Percentiles rank a stretch among this genome's conserved stretches.
Evolutionary conservation across 495 filamentous ascomycete species (phyloP).

Genomic region (Umbilicaria muhlenbergii): DNA sequence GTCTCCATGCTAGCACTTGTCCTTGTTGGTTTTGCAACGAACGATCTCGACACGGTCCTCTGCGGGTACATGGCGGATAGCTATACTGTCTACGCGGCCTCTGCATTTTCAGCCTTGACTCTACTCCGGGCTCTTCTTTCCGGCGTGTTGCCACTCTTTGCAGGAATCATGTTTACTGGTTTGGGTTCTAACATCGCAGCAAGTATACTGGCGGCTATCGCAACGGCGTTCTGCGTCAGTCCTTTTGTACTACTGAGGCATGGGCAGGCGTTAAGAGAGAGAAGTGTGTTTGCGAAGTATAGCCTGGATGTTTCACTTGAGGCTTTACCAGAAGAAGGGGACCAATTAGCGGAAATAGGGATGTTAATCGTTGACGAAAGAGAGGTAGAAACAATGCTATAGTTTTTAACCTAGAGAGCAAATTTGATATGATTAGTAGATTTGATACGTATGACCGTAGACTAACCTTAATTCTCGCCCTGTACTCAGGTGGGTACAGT

Average conservation of each 20-base stretch:
- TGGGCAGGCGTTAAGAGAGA: conserved; percentile 24
- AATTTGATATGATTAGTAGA: too few relatives aligned
- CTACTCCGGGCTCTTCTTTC: conserved; percentile 29
- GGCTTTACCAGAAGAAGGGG: too few relatives aligned
- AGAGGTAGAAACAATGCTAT: too few relatives aligned
- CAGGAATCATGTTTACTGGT: conserved; percentile 24
- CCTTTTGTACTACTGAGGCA: conserved; percentile 29
- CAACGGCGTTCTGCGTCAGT: conserved; percentile 27
- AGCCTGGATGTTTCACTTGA: too few relatives aligned
- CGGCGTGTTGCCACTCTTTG: conserved; percentile 31
- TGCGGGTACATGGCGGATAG: conserved; percentile 37
- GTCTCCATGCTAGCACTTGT: conserved; percentile 26
- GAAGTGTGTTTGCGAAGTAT: conserved; percentile 32
- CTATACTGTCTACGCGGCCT: conserved; percentile 34
- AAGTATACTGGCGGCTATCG: conserved; percentile 28
- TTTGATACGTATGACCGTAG: too few relatives aligned
- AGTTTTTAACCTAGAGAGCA: too few relatives aligned
- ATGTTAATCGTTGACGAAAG: too few relatives aligned
- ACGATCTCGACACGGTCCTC: conserved; percentile 32
- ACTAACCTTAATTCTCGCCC: too few relatives aligned
- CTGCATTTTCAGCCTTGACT: conserved; percentile 31
- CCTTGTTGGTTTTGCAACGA: conserved; percentile 31
- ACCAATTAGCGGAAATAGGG: too few relatives aligned
- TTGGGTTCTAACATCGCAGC: conserved; percentile 29
- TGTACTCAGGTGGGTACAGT: too few relatives aligned